Evolutionary conservation across 2,329 filamentous ascomycete species (phyloP).

Genomic region (Colletotrichum tofieldiae): DNA sequence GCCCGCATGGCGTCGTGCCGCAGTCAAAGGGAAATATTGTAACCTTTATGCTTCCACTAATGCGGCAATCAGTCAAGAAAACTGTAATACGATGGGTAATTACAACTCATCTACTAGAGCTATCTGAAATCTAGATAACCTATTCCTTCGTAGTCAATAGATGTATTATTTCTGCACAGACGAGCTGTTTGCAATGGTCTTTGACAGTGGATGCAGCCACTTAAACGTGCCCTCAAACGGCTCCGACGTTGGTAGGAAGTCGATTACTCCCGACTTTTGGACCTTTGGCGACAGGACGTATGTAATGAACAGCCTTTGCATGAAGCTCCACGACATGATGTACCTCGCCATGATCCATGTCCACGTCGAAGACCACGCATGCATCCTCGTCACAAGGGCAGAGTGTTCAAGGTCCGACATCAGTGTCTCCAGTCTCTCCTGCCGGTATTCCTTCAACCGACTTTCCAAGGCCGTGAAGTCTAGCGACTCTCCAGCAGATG

Average conservation of each 20-base stretch:
- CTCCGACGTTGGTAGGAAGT: constrained; percentile 44
- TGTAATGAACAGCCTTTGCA: constrained; percentile 28
- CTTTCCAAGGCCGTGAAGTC: constrained; percentile 15
- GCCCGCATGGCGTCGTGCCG: no score
- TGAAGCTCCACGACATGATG: constrained; percentile 38
- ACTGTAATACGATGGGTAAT: no score
- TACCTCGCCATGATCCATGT: constrained; percentile 47
- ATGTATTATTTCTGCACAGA: not conserved
- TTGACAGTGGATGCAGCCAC: constrained; percentile 20
- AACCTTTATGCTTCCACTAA: no score
- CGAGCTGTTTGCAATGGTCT: no score
- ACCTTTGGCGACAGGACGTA: constrained; percentile 37
- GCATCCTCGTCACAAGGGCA: constrained; percentile 45
- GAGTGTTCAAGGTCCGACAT: constrained; percentile 43
- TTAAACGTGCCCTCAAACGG: constrained; percentile 39
- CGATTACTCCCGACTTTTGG: constrained; percentile 41
- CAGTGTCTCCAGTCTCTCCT: constrained; percentile 37
- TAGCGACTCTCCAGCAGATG: not conserved
- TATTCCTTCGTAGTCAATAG: no score
- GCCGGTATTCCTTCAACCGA: constrained; percentile 45
- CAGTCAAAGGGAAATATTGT: no score
- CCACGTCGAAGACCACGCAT: constrained; percentile 47
- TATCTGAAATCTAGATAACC: no score
- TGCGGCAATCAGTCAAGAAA: no score
- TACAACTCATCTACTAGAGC: no score